Percentiles rank a stretch among this genome's conserved stretches.
Evolutionary conservation across 1,139 yeast genomes (phyloP).

Genomic region (Hemisphaericaspora xylofermentans): DNA sequence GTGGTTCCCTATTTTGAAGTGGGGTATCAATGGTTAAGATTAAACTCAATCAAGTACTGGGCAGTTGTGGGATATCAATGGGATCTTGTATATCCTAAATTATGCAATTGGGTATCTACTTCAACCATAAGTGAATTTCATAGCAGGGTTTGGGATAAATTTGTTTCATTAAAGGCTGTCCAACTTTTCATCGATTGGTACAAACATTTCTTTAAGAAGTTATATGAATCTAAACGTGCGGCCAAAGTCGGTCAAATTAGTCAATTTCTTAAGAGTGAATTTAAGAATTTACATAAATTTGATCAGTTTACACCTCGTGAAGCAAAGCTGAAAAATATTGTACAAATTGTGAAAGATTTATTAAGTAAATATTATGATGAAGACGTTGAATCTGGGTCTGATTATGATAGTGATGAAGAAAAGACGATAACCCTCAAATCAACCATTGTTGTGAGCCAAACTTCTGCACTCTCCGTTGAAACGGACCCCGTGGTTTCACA

Average conservation of each 20-base stretch:
- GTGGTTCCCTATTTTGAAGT: slow-evolving; percentile 1
- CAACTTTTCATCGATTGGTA: slow-evolving; percentile 4
- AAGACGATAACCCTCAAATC: slow-evolving; percentile 29
- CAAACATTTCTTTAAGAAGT: slow-evolving; percentile 5
- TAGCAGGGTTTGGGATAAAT: background rate
- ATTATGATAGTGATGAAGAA: slow-evolving; percentile 18
- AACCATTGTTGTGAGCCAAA: slow-evolving; percentile 26
- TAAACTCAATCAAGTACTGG: slow-evolving; percentile 2
- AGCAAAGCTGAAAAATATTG: slow-evolving; percentile 15
- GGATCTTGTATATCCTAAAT: background rate
- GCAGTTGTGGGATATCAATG: background rate
- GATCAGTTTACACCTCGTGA: slow-evolving; percentile 16
- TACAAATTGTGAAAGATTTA: slow-evolving; percentile 24
- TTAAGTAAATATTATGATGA: slow-evolving; percentile 14
- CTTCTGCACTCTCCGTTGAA: slow-evolving; percentile 7
- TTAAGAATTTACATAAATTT: slow-evolving; percentile 27
- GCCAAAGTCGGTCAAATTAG: slow-evolving; percentile 19
- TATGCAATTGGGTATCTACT: background rate
- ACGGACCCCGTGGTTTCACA: slow-evolving; percentile 18
- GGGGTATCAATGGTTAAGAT: background rate
- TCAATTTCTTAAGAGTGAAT: slow-evolving; percentile 29
- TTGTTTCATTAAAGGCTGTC: slow-evolving; percentile 3
- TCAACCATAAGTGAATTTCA: background rate
- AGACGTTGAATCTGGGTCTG: slow-evolving; percentile 11
- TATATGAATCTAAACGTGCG: slow-evolving; percentile 12